phyloP scores from a whole-genome alignment of 169 alveolate genomes.

The Plasmodium inui region DNA sequence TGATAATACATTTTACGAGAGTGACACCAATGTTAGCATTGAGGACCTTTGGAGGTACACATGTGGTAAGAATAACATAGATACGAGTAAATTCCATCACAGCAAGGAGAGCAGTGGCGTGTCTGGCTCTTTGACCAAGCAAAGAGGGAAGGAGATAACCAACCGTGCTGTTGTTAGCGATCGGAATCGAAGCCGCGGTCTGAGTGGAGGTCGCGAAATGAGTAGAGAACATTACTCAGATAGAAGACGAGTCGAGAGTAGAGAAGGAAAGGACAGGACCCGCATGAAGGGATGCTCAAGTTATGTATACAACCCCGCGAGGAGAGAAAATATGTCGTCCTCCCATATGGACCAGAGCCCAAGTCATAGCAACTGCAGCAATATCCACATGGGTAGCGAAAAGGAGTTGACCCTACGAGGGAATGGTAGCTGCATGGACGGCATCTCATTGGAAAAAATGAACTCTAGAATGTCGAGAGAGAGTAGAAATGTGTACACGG shows the following conservation, averaged over 20 bases:
- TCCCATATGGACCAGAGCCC: background rate
- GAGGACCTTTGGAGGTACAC: background rate
- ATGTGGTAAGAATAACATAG: background rate
- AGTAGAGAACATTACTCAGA: background rate
- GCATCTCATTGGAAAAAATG: background rate
- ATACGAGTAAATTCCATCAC: background rate
- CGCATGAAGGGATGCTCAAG: constrained; percentile 1
- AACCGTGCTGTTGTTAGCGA: background rate
- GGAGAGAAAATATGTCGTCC: background rate
- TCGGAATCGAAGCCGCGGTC: background rate
- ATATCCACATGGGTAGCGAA: background rate
- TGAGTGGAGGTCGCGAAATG: background rate
- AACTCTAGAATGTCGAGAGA: background rate
- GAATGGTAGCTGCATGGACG: background rate
- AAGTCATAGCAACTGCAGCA: background rate
- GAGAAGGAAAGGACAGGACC: background rate
- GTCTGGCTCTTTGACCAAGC: background rate
- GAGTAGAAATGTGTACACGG: constrained; percentile 29
- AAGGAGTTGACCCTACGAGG: background rate
- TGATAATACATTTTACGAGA: constrained; percentile 16
- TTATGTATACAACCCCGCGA: constrained; percentile 5
- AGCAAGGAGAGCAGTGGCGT: background rate
- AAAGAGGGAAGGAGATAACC: background rate
- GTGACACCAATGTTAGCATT: background rate
- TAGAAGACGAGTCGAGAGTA: background rate